A percentile compares a stretch with the other conserved stretches of the same genome.
These are phyloP conservation scores for Chytridium lagenaria DNA, from an alignment of 371 early-diverging fungal genomes.

Conservation along the genomic window DNA sequence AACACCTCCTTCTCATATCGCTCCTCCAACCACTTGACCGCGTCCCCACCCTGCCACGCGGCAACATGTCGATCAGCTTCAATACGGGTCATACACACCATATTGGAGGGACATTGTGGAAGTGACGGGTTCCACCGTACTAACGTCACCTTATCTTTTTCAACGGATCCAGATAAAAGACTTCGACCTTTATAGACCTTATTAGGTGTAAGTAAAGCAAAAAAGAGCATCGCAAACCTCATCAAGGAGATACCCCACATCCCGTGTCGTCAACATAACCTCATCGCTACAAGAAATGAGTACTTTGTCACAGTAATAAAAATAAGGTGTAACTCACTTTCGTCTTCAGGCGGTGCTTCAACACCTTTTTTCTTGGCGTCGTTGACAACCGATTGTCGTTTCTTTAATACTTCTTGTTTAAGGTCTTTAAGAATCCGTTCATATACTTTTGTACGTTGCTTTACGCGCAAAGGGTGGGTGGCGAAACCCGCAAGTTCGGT, in stretches of 20 bases:
- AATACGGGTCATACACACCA: slow-evolving; percentile 80
- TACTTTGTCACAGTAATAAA: too few species aligned
- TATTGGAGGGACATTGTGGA: slow-evolving; percentile 73
- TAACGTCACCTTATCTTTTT: slow-evolving; percentile 72
- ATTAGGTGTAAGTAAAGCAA: too few species aligned
- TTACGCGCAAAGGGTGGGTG: slow-evolving; percentile 81
- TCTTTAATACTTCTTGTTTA: slow-evolving; percentile 47
- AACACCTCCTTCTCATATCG: background rate
- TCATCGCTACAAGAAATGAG: slow-evolving; percentile 30
- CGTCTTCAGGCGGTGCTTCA: too few species aligned
- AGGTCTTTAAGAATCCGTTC: slow-evolving; percentile 76
- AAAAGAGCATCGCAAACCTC: too few species aligned
- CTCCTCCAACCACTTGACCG: too few species aligned
- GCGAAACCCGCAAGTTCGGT: slow-evolving; percentile 78
- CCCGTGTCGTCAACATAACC: slow-evolving; percentile 67
- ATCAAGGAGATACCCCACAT: slow-evolving; percentile 84
- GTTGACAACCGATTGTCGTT: slow-evolving; percentile 63
- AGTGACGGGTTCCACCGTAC: slow-evolving; percentile 76
- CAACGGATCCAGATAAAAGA: slow-evolving; percentile 70
- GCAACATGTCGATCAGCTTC: slow-evolving; percentile 64
- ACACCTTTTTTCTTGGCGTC: slow-evolving; percentile 55
- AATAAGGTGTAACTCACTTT: too few species aligned
- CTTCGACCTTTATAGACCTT: slow-evolving; percentile 85
- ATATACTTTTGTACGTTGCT: slow-evolving; percentile 78
- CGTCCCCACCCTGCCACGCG: too few species aligned